Percentiles rank a stretch among this genome's conserved stretches.
phyloP scores from a whole-genome alignment of 148 eudicot species.

The Dianthus caryophyllus region DNA sequence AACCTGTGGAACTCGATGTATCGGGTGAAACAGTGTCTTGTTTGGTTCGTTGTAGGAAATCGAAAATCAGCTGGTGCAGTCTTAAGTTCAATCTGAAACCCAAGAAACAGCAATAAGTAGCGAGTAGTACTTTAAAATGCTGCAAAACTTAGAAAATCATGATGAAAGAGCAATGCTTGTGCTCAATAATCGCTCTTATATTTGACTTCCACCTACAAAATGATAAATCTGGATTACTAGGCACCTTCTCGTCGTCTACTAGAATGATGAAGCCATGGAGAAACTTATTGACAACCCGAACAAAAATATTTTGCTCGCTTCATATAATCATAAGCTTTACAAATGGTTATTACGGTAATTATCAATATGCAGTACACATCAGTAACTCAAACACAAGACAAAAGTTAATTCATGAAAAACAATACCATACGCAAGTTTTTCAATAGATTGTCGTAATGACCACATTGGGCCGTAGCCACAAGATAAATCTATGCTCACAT shows the following conservation, averaged over 20 bases:
- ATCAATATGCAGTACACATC: too few species aligned
- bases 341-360: too few species aligned
- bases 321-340: background rate
- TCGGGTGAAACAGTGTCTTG: constrained; percentile 92
- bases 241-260: background rate
- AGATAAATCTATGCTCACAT: too few species aligned
- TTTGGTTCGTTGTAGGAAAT: constrained; percentile 88
- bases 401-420: too few species aligned
- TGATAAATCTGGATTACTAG: background rate
- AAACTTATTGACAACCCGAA: background rate
- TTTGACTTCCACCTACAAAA: background rate
- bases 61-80: constrained; percentile 96
- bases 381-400: too few species aligned
- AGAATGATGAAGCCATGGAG: background rate
- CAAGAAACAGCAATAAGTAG: constrained; percentile 3
- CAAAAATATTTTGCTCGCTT: background rate
- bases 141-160: background rate
- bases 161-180: background rate
- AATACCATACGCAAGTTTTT: too few species aligned
- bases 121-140: background rate
- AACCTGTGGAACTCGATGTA: constrained; percentile 89
- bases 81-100: constrained; percentile 67
- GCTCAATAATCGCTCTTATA: background rate
- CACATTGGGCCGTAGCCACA: too few species aligned
- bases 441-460: too few species aligned